Conservation (phyloP, 2,329 filamentous ascomycete species). For the Clarireedia sp. region DNA sequence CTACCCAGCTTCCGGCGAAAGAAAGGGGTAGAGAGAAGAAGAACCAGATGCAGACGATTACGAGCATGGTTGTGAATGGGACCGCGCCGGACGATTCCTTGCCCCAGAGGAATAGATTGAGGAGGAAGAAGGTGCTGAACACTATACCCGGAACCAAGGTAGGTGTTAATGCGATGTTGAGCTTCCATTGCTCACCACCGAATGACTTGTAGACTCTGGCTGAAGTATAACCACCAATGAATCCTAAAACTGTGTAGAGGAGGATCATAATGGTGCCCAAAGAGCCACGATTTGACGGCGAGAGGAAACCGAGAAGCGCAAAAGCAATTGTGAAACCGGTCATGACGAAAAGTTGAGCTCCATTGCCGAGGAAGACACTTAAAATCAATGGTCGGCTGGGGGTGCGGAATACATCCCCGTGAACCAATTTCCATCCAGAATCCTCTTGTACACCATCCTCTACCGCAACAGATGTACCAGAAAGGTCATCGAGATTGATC, state of each 20-base stretch:
- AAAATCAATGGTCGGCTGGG: slow-evolving; percentile 77
- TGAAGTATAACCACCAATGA: slow-evolving; percentile 84
- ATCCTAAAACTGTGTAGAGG: slow-evolving; percentile 87
- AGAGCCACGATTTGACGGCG: slow-evolving; percentile 89
- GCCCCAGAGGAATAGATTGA: slow-evolving; percentile 94
- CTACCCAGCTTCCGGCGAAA: slow-evolving; percentile 83
- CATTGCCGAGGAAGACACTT: slow-evolving; percentile 83
- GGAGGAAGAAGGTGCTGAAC: slow-evolving; percentile 81
- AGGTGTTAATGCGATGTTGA: slow-evolving; percentile 84
- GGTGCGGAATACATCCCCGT: slow-evolving; percentile 92
- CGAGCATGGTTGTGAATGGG: slow-evolving; percentile 93
- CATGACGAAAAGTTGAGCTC: slow-evolving; percentile 96
- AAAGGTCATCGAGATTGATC: slow-evolving; percentile 82
- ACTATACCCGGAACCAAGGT: slow-evolving; percentile 78
- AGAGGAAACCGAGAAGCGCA: slow-evolving; percentile 87
- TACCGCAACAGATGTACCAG: slow-evolving; percentile 63
- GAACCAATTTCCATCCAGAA: slow-evolving; percentile 96
- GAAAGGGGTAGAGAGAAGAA: slow-evolving; percentile 90
- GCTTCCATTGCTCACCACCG: slow-evolving; percentile 87
- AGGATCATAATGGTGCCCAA: slow-evolving; percentile 89
- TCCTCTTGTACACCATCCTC: slow-evolving; percentile 96
- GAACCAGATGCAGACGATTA: slow-evolving; percentile 92
- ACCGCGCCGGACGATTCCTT: slow-evolving; percentile 89
- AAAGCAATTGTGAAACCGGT: slow-evolving; percentile 89
- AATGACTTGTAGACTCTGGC: slow-evolving; percentile 91